These are phyloP conservation scores for Amborella trichopoda DNA, from an alignment of 164 flowering plant genomes.

Conservation along the genomic window DNA sequence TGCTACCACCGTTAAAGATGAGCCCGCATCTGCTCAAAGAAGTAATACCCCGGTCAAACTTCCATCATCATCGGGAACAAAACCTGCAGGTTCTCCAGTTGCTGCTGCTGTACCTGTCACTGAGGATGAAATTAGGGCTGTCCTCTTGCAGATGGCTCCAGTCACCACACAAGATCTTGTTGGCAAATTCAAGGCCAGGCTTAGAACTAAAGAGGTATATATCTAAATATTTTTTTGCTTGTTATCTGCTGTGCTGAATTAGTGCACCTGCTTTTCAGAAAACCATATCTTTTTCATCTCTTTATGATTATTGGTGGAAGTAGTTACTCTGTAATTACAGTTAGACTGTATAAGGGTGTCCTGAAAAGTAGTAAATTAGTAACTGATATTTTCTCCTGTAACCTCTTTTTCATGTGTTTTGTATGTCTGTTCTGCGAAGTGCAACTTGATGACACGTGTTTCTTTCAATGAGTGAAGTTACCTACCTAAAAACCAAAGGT, in stretches of 20 bases:
- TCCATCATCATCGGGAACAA: slow-evolving; percentile 24
- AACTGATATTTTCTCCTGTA: background rate
- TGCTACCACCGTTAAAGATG: slow-evolving; percentile 40
- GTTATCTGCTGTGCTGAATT: background rate
- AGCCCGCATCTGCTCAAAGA: slow-evolving; percentile 25
- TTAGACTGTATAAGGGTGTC: background rate
- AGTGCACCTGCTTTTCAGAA: background rate
- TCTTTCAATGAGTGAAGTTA: no score
- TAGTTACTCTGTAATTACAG: background rate
- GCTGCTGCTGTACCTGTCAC: slow-evolving; percentile 48
- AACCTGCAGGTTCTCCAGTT: slow-evolving; percentile 23
- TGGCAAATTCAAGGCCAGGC: slow-evolving; percentile 60
- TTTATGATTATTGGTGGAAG: background rate
- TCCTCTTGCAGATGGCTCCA: slow-evolving; percentile 48
- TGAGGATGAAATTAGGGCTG: slow-evolving; percentile 87
- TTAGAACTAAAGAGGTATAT: slow-evolving; percentile 57
- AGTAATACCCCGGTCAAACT: slow-evolving; percentile 26
- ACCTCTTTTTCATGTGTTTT: no score
- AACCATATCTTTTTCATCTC: background rate
- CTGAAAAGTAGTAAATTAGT: background rate
- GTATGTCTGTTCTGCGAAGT: no score
- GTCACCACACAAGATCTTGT: slow-evolving; percentile 89
- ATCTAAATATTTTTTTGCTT: background rate
- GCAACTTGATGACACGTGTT: no score
- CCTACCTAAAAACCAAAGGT: no score